These are phyloP conservation scores for Phytophthora boehmeriae DNA, from an alignment of 352 stramenopile genomes.

Conservation along the genomic window DNA sequence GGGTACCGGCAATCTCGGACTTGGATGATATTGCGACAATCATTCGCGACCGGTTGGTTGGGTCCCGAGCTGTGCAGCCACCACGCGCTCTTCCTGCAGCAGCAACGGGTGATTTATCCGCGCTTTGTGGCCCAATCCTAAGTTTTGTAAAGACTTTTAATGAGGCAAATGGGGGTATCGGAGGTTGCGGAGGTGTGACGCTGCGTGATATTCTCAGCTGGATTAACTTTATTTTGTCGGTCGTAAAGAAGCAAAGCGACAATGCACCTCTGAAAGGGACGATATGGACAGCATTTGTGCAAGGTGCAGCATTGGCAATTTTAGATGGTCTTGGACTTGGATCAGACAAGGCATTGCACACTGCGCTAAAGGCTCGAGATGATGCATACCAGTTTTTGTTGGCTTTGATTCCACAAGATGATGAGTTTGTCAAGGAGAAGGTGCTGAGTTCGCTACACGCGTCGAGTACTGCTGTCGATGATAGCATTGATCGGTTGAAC, in stretches of 20 bases:
- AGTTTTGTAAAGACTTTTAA: conserved; percentile 98
- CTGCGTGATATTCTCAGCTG: conserved; percentile 93
- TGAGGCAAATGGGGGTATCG: conserved; percentile 61
- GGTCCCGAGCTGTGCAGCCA: conserved; percentile 4
- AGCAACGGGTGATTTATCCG: conserved; percentile 23
- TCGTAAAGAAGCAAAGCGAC: conserved; percentile 60
- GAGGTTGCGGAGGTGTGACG: conserved; percentile 79
- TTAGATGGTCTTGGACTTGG: conserved; percentile 98
- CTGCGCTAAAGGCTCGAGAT: conserved; percentile 68
- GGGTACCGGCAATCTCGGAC: conserved; percentile 95
- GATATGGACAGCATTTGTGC: conserved; percentile 89
- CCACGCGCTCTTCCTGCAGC: conserved; percentile 4
- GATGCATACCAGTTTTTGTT: conserved; percentile 79
- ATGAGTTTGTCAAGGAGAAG: conserved; percentile 42
- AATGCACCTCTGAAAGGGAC: conserved; percentile 17
- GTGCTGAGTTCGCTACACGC: conserved; percentile 73
- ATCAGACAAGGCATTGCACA: conserved; percentile 87
- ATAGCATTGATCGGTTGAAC: conserved; percentile 63
- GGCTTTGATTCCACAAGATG: conserved; percentile 61
- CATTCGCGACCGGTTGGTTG: conserved; percentile 81
- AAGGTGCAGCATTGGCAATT: conserved; percentile 93
- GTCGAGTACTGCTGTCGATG: conserved; percentile 55
- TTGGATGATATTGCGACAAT: conserved; percentile 95
- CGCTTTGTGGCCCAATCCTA: conserved; percentile 90
- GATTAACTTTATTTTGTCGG: conserved; percentile 91